phyloP scores from a whole-genome alignment of 108 stramenopile genomes.

The Skeletonema costatum region DNA sequence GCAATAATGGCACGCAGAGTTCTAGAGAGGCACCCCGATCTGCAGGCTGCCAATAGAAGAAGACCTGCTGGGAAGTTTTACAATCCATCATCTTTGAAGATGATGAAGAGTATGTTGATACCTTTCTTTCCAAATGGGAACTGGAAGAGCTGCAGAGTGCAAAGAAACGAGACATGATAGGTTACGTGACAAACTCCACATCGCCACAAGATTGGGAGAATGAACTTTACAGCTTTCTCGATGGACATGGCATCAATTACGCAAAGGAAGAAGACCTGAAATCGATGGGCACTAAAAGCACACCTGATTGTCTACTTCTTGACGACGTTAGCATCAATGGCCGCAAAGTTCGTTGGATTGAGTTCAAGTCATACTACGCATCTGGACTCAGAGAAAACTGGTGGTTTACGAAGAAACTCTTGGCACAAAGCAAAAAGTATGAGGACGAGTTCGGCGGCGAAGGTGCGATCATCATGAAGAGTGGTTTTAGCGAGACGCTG shows the following conservation, averaged over 20 bases:
- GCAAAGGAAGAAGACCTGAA: constrained; percentile 18
- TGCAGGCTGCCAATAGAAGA: not conserved
- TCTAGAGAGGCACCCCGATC: not conserved
- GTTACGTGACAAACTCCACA: not conserved
- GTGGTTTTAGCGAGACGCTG: constrained; percentile 26
- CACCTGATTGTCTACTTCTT: constrained; percentile 29
- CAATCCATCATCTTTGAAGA: constrained; percentile 24
- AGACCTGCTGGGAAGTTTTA: constrained; percentile 9
- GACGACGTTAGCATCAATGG: constrained; percentile 37
- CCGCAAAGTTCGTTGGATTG: constrained; percentile 23
- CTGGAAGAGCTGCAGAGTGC: constrained; percentile 22
- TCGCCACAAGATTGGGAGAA: constrained; percentile 25
- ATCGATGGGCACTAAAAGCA: constrained; percentile 8
- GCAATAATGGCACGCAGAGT: constrained; percentile 28
- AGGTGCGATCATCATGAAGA: constrained; percentile 36
- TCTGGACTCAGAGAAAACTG: constrained; percentile 24
- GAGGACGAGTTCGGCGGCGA: constrained; percentile 10
- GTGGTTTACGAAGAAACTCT: constrained; percentile 16
- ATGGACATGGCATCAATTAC: constrained; percentile 21
- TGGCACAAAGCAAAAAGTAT: constrained; percentile 27
- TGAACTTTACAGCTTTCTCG: constrained; percentile 11
- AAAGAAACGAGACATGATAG: constrained; percentile 28
- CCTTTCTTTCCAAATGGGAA: constrained; percentile 27
- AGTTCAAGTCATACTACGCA: constrained; percentile 29
- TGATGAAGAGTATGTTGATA: not conserved